Conservation (phyloP, 1,284 basidiomycete species). For the Trametes hirsuta region DNA sequence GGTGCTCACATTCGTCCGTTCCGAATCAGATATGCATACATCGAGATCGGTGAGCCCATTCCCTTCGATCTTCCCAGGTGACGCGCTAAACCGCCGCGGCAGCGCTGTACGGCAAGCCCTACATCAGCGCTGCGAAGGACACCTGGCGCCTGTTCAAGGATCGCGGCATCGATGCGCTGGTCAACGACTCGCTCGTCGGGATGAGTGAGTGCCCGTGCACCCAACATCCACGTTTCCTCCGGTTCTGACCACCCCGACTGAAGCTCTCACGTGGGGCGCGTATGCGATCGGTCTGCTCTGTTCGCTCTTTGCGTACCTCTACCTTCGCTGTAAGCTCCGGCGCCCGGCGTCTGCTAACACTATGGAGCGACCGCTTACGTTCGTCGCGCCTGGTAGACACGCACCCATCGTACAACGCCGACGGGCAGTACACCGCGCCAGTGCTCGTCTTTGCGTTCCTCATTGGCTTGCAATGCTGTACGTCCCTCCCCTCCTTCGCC, state of each 20-base stretch:
- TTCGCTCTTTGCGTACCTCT: constrained; percentile 82
- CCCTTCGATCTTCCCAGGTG: neutral
- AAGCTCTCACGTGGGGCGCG: constrained; percentile 74
- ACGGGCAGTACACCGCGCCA: constrained; percentile 79
- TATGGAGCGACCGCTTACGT: constrained; percentile 3
- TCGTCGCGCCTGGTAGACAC: constrained; percentile 50
- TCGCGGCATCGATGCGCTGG: constrained; percentile 82
- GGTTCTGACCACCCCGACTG: neutral
- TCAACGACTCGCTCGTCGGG: constrained; percentile 86
- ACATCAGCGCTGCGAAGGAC: constrained; percentile 86
- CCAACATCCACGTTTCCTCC: neutral
- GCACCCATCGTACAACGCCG: constrained; percentile 69
- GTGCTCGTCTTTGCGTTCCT: constrained; percentile 81
- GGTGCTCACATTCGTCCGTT: neutral
- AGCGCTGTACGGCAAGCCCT: constrained; percentile 88
- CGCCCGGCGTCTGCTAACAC: neutral
- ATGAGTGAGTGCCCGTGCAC: constrained; percentile 57
- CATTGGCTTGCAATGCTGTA: constrained; percentile 76
- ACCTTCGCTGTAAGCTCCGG: constrained; percentile 64
- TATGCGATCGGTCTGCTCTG: constrained; percentile 80
- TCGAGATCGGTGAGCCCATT: constrained; percentile 67
- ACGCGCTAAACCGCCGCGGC: neutral
- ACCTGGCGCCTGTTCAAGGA: constrained; percentile 89
- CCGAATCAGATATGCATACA: constrained; percentile 68
- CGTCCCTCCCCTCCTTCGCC: constrained; percentile 31